Percentiles rank a stretch among this genome's conserved stretches.
Evolutionary conservation across 2,329 filamentous ascomycete species (phyloP).

Genomic region (Beauveria varroae): DNA sequence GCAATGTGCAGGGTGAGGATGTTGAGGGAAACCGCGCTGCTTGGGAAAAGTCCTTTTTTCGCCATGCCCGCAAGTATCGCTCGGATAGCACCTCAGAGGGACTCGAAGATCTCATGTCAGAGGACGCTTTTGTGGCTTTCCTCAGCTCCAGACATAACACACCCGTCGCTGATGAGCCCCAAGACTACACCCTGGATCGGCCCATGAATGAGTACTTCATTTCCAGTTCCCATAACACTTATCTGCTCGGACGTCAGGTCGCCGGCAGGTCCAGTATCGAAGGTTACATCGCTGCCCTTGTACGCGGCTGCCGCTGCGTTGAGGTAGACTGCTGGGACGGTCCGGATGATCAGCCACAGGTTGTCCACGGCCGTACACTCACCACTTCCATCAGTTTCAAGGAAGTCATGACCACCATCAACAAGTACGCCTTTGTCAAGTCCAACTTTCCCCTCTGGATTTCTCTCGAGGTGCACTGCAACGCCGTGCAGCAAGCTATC

Average conservation of each 20-base stretch:
- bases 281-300: conserved; percentile 83
- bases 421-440: conserved; percentile 85
- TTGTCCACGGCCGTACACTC: conserved; percentile 84
- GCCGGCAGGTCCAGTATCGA: conserved; percentile 87
- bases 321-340: conserved; percentile 99
- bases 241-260: conserved; percentile 85
- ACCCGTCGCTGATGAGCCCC: conserved; percentile 53
- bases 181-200: conserved; percentile 61
- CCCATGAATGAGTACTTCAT: conserved; percentile 97
- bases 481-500: conserved; percentile 66
- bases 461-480: conserved; percentile 94
- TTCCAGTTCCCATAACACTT: conserved; percentile 97
- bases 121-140: conserved; percentile 71
- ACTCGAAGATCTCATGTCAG: conserved; percentile 51
- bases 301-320: conserved; percentile 85
- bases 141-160: conserved; percentile 68
- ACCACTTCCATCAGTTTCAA: conserved; percentile 84
- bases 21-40: conserved; percentile 55
- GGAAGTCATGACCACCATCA: conserved; percentile 87
- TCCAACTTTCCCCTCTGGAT: conserved; percentile 88
- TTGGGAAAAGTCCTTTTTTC: conserved; percentile 69
- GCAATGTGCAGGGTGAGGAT: conserved; percentile 66
- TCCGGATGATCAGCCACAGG: conserved; percentile 74
- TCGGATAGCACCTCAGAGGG: conserved; percentile 39
- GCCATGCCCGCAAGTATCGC: conserved; percentile 55